Base-by-base conservation (phyloP, 1,139 yeast genomes). In the Pneumocystis carinii region DNA sequence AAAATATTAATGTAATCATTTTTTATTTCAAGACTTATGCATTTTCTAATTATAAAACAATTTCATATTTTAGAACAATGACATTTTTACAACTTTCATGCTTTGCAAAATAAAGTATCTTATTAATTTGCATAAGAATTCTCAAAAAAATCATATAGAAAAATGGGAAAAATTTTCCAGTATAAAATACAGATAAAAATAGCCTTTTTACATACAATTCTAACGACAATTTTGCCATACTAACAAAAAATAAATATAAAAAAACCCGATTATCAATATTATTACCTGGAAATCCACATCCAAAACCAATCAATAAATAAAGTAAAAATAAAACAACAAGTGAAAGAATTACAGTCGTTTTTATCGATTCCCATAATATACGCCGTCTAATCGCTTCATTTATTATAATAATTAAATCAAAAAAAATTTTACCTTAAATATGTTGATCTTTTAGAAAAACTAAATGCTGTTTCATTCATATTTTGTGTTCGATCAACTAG, bases 401-500 rank as follows among this genome's bases (percentile, higher is more conserved):
- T 37, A 17, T 35, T 19, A 56, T 17, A 37, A 37, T 10, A 56
- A n/a, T 7, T 35, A 56, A 17, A 19, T 12, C 10, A 73, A 83
- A 89, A 80, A 66, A 78, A 79, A 60, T 88, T 75, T 69, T 39
- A 41, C 53, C 82, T 82, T 48, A 88, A 81, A 63, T 79, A 78
- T 37, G 81, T 82, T 0, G 96, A 87, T 65, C 84, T 79, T 68
- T 85, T 83, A 68, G 88, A 84, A 71, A 90, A 90, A 59, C 86
- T 81, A 74, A 79, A 81, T 4, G 95, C 83, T 42, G 83, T 81
- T 37, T 80, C 79, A 68, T 86, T 87, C 73, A 89, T 78, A 63
- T 84, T 78, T 67, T 87, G 87, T 1, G 96, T 89, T 72, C 90
- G 90, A 71, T 85, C 87, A 19, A 89, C 95, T 66, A 90, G 77